phyloP scores from a whole-genome alignment of 441 rosid species.

The Pelargonium cotyledonis region DNA sequence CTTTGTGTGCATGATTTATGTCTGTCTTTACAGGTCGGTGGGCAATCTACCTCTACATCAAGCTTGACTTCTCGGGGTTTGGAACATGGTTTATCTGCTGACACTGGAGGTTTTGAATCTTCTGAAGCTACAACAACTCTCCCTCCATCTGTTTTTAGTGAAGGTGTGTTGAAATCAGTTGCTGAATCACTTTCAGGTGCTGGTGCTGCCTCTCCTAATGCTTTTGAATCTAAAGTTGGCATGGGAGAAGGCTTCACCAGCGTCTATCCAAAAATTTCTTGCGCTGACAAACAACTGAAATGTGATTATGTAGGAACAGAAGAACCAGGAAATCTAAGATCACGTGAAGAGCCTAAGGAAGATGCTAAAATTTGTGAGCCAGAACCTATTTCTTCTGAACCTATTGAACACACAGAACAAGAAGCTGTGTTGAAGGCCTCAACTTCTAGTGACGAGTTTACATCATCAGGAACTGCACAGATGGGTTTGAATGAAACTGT shows the following conservation, averaged over 20 bases:
- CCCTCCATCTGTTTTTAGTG: constrained; percentile 25
- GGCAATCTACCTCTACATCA: constrained; percentile 23
- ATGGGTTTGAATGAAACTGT: constrained; percentile 28
- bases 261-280: constrained; percentile 36
- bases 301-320: constrained; percentile 21
- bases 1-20: neutral
- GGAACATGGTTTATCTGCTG: constrained; percentile 30
- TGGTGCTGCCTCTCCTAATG: constrained; percentile 26
- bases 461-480: constrained; percentile 25
- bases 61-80: constrained; percentile 18
- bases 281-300: constrained; percentile 26
- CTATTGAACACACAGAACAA: constrained; percentile 19
- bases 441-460: constrained; percentile 23
- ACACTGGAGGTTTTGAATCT: constrained; percentile 29
- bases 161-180: constrained; percentile 22
- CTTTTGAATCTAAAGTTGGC: constrained; percentile 28
- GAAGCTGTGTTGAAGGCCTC: constrained; percentile 22
- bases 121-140: constrained; percentile 27
- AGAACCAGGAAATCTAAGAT: constrained; percentile 17
- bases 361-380: constrained; percentile 21
- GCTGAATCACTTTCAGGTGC: constrained; percentile 22
- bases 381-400: constrained; percentile 28
- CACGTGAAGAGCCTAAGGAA: constrained; percentile 23
- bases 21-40: constrained; percentile 32
- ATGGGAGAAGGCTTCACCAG: constrained; percentile 25